These are phyloP conservation scores for Barnettozyma californica DNA, from an alignment of 805 yeast species.

Conservation along the genomic window DNA sequence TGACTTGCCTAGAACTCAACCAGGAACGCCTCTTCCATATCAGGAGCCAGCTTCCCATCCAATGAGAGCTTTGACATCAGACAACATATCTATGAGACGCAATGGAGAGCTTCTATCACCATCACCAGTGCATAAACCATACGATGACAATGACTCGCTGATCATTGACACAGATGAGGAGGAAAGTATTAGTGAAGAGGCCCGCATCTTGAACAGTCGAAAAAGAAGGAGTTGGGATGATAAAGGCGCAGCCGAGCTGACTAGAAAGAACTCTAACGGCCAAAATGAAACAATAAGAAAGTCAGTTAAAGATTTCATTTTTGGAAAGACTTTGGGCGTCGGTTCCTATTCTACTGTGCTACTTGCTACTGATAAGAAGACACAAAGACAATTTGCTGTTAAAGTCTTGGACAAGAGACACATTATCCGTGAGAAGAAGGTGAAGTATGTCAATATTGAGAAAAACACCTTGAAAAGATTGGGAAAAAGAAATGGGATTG, in stretches of 20 bases:
- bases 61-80: conserved; percentile 23
- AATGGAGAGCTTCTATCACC: conserved; percentile 8
- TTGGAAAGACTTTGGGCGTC: conserved; percentile 86
- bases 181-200: conserved; percentile 4
- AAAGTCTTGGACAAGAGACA: conserved; percentile 73
- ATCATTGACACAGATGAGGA: conserved; percentile 3
- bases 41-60: conserved; percentile 23
- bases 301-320: conserved; percentile 78
- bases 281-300: conserved; percentile 47
- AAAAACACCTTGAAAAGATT: conserved; percentile 72
- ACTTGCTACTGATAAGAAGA: conserved; percentile 76
- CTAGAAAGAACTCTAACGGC: conserved; percentile 45
- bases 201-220: background rate
- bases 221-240: conserved; percentile 11
- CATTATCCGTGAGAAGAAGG: conserved; percentile 75
- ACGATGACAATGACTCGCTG: background rate
- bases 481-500: conserved; percentile 54
- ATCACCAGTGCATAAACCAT: background rate
- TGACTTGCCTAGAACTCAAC: conserved; percentile 10
- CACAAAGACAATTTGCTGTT: conserved; percentile 71
- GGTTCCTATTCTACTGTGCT: conserved; percentile 95
- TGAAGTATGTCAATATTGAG: conserved; percentile 78
- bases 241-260: conserved; percentile 51
- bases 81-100: conserved; percentile 8
- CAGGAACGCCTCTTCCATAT: conserved; percentile 24